Evolutionary conservation across 805 yeast genomes (phyloP).

Genomic region (Saccharomycopsis vini): DNA sequence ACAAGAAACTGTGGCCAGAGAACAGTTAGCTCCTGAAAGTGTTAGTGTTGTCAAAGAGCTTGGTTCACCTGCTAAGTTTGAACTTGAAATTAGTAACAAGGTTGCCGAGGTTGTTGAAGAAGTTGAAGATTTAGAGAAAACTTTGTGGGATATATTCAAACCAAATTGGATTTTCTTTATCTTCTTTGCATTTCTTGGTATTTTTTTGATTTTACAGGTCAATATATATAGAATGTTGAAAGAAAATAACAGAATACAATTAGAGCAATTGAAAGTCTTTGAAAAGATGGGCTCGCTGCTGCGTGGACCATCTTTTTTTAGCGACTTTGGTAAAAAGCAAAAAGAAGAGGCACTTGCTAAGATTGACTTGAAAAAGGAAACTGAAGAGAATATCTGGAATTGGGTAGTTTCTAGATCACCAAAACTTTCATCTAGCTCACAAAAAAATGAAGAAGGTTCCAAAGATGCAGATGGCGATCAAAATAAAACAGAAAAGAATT

Average conservation of each 20-base stretch:
- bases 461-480: neutral
- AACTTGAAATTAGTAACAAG: neutral
- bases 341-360: neutral
- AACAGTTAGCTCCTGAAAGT: neutral
- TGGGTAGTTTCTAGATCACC: constrained; percentile 10
- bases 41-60: constrained; percentile 1
- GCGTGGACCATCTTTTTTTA: neutral
- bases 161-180: constrained; percentile 5
- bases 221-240: constrained; percentile 1
- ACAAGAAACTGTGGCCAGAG: neutral
- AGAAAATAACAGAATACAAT: constrained; percentile 6
- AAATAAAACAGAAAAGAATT: neutral
- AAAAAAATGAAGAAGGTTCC: neutral
- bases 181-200: neutral
- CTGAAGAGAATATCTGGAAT: constrained; percentile 9
- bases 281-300: neutral
- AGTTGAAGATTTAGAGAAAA: constrained; percentile 16
- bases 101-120: constrained; percentile 3
- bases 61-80: constrained; percentile 16
- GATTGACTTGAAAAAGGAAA: neutral
- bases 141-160: constrained; percentile 15
- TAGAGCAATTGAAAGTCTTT: constrained; percentile 1
- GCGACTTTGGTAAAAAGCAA: neutral
- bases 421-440: neutral
- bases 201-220: constrained; percentile 4